Percentiles rank a stretch among this genome's conserved stretches.
These are phyloP conservation scores for Starmerella davenportii DNA, from an alignment of 805 yeast genomes.

Conservation along the genomic window DNA sequence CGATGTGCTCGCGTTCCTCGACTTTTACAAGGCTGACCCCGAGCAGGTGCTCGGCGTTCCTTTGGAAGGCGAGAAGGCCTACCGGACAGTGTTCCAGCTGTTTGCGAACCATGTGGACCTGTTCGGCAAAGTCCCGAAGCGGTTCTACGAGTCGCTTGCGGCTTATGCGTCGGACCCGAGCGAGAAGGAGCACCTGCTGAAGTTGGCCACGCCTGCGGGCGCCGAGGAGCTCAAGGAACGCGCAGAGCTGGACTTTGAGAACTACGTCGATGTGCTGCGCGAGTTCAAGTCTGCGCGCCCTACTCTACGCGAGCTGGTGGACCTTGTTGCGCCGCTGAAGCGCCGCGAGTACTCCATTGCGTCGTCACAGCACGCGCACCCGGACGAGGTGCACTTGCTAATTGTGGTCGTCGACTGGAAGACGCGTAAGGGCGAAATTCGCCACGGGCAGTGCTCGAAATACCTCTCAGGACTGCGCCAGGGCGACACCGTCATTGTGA, in stretches of 20 bases:
- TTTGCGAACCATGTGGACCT: conserved; percentile 67
- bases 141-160: conserved; percentile 72
- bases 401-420: conserved; percentile 95
- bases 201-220: conserved; percentile 59
- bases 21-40: conserved; percentile 52
- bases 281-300: conserved; percentile 76
- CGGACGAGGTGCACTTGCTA: conserved; percentile 74
- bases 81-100: conserved; percentile 67
- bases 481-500: conserved; percentile 77
- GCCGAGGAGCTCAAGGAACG: conserved; percentile 67
- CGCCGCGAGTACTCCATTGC: conserved; percentile 97
- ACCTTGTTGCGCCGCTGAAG: conserved; percentile 67
- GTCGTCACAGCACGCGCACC: conserved; percentile 82
- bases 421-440: conserved; percentile 58
- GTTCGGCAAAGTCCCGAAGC: conserved; percentile 89
- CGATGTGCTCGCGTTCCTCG: conserved; percentile 50
- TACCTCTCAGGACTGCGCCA: conserved; percentile 60
- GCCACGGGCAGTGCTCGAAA: conserved; percentile 90
- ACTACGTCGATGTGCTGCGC: conserved; percentile 64
- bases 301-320: conserved; percentile 44
- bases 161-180: conserved; percentile 50
- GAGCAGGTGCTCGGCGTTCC: conserved; percentile 54
- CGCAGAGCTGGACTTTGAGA: conserved; percentile 66
- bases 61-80: conserved; percentile 28
- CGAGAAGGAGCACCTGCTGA: conserved; percentile 44